A percentile compares a stretch with the other conserved stretches of the same genome.
Conservation (phyloP, 2,329 filamentous ascomycete genomes). For the Hymenoscyphus scutula region DNA sequence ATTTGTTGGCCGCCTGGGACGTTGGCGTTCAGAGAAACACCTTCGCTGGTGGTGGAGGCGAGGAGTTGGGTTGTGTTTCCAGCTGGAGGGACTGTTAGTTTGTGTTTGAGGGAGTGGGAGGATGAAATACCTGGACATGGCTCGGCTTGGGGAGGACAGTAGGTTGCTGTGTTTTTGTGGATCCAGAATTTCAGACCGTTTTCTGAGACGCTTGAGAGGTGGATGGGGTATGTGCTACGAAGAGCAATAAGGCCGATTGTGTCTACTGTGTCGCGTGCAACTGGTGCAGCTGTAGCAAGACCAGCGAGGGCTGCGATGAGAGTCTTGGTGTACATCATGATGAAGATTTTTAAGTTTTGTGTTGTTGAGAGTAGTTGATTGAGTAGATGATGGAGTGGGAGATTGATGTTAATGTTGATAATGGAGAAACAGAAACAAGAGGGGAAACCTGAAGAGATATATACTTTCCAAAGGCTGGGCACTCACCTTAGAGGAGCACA, state of each 20-base stretch:
- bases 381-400: background rate
- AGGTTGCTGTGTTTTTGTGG: conserved; percentile 16
- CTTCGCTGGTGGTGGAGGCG: conserved; percentile 5
- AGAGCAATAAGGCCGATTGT: conserved; percentile 11
- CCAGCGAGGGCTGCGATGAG: conserved; percentile 19
- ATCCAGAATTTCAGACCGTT: conserved; percentile 24
- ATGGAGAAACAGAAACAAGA: background rate
- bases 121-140: conserved; percentile 8
- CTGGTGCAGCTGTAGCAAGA: conserved; percentile 19
- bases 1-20: conserved; percentile 22
- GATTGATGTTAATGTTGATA: conserved; percentile 1
- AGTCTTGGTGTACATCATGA: conserved; percentile 24
- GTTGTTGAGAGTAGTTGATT: background rate
- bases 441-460: background rate
- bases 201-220: conserved; percentile 13
- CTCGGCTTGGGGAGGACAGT: conserved; percentile 15
- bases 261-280: background rate
- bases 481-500: background rate
- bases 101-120: background rate
- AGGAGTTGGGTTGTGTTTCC: conserved; percentile 17
- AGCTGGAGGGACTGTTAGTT: background rate
- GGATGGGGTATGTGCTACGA: conserved; percentile 12
- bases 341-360: conserved; percentile 11
- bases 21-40: conserved; percentile 4
- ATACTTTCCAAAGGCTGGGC: background rate